Percentiles rank a stretch among this genome's conserved stretches.
Evolutionary conservation across 805 yeast species (phyloP).

Genomic region (Candida chauliodis): DNA sequence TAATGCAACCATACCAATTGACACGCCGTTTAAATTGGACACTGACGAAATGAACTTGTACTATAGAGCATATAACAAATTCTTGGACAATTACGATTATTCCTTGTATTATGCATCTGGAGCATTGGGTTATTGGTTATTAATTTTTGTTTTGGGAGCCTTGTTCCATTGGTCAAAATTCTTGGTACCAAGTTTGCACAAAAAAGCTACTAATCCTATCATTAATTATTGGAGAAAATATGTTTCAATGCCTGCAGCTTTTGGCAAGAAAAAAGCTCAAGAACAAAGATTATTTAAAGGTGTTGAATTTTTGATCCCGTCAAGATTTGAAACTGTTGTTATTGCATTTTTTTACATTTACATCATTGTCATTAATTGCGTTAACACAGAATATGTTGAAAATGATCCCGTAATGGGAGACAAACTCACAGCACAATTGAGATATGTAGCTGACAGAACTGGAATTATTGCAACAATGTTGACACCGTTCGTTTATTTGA

Average conservation of each 20-base stretch:
- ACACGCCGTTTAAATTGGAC: constrained; percentile 25
- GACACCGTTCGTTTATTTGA: constrained; percentile 52
- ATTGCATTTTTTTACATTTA: constrained; percentile 14
- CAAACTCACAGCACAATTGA: constrained; percentile 16
- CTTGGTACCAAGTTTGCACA: constrained; percentile 34
- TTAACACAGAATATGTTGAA: constrained; percentile 4
- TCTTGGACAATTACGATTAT: constrained; percentile 19
- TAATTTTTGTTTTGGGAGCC: constrained; percentile 38
- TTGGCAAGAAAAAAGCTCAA: constrained; percentile 33
- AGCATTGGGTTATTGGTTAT: constrained; percentile 46
- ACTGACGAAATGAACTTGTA: constrained; percentile 10
- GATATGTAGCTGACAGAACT: constrained; percentile 48
- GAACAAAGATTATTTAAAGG: constrained; percentile 1
- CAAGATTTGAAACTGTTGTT: constrained; percentile 32
- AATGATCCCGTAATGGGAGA: constrained; percentile 25
- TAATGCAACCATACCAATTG: constrained; percentile 12
- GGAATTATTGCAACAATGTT: constrained; percentile 44
- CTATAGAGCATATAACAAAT: constrained; percentile 14
- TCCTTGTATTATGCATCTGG: constrained; percentile 36
- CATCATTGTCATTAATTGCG: constrained; percentile 15
- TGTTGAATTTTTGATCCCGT: constrained; percentile 24
- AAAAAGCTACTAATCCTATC: constrained; percentile 25
- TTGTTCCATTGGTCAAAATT: constrained; percentile 39
- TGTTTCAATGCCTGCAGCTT: constrained; percentile 27
- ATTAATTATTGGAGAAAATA: constrained; percentile 21